phyloP scores from a whole-genome alignment of 768 basidiomycete species.

The Macrolepiota dolichaula region DNA sequence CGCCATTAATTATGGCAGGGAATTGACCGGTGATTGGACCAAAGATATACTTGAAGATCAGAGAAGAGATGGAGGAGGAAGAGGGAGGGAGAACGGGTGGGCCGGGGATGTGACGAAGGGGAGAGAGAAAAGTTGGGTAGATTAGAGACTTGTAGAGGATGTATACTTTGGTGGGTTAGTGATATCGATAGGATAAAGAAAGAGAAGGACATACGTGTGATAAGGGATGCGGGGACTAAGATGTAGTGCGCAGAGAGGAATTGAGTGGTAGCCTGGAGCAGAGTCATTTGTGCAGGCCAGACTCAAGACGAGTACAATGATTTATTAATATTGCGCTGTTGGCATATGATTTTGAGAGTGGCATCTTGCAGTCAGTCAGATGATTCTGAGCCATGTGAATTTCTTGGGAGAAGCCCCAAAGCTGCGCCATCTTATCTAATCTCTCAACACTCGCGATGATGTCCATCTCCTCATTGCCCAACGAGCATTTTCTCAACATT shows the following conservation, averaged over 20 bases:
- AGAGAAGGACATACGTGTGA: not conserved
- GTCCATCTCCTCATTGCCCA: too few relatives aligned
- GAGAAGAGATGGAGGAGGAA: not conserved
- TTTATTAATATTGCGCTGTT: not conserved
- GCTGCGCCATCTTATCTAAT: too few relatives aligned
- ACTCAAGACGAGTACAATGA: not conserved
- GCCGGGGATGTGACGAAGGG: conserved; percentile 6
- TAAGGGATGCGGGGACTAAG: not conserved
- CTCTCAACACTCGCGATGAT: too few relatives aligned
- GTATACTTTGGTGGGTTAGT: not conserved
- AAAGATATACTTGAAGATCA: not conserved
- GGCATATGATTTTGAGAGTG: conserved; percentile 1
- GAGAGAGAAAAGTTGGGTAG: conserved; percentile 6
- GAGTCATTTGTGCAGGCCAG: not conserved
- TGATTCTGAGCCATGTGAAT: too few relatives aligned
- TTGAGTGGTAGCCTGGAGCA: not conserved
- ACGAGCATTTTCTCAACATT: too few relatives aligned
- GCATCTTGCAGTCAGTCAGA: too few relatives aligned
- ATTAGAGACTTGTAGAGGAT: conserved; percentile 1
- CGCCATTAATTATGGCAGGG: conserved; percentile 31
- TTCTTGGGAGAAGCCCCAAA: too few relatives aligned
- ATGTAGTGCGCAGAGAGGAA: not conserved
- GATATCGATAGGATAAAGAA: not conserved
- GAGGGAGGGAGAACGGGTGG: conserved; percentile 1
- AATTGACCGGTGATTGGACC: conserved; percentile 29